Conservation (phyloP, 495 filamentous ascomycete genomes). For the Hypoxylon intermedium region DNA sequence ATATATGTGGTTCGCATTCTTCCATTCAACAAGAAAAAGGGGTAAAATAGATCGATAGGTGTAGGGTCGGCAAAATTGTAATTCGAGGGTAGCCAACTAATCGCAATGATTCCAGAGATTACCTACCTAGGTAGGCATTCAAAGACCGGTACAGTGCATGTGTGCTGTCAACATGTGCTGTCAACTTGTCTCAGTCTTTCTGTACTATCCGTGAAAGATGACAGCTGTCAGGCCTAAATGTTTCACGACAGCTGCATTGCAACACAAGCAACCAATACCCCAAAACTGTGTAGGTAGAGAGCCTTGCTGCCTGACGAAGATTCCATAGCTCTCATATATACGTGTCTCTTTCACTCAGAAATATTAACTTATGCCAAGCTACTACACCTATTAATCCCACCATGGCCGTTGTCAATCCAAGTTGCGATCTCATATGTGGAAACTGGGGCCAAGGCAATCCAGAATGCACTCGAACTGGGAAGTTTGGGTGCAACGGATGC, state of each 20-base stretch:
- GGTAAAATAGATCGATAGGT: too few species aligned
- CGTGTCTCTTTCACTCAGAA: background rate
- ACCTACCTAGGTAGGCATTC: too few species aligned
- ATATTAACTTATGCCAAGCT: background rate
- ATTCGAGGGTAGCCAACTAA: too few species aligned
- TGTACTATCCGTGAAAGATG: background rate
- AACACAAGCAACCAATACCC: background rate
- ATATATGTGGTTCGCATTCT: too few species aligned
- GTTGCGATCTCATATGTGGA: background rate
- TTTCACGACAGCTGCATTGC: background rate
- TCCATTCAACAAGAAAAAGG: too few species aligned
- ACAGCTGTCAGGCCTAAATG: background rate
- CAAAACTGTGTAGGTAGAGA: too few species aligned
- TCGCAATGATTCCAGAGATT: too few species aligned
- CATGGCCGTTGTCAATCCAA: background rate
- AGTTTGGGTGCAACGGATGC: constrained; percentile 9
- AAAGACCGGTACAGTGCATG: too few species aligned
- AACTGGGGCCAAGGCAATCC: constrained; percentile 4
- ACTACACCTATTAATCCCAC: background rate
- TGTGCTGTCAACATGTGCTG: too few species aligned
- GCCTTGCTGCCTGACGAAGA: background rate
- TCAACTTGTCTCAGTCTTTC: background rate
- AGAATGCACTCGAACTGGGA: background rate
- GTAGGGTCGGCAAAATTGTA: too few species aligned
- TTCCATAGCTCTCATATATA: background rate